phyloP scores from a whole-genome alignment of 208 protist species.

The Trypanosomatidae sp. region DNA sequence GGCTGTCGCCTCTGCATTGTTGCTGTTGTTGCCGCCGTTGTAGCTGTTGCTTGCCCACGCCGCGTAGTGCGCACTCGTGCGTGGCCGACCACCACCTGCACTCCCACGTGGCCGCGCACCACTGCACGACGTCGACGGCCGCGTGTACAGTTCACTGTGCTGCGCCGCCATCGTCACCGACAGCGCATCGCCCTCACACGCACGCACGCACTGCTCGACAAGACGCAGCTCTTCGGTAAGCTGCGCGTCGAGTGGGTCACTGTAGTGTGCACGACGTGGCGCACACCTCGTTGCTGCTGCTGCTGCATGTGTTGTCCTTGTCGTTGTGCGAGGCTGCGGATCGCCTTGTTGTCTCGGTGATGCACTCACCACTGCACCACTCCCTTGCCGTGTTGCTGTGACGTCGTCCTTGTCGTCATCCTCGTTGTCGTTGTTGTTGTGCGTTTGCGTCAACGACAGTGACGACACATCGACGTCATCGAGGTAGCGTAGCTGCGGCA shows the following conservation, averaged over 20 bases:
- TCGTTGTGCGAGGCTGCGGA: not conserved
- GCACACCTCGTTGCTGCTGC: not conserved
- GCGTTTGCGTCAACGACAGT: conserved; percentile 2
- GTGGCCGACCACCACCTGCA: not conserved
- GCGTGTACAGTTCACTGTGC: conserved; percentile 28
- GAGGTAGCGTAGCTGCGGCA: conserved; percentile 44
- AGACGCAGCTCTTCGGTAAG: conserved; percentile 61
- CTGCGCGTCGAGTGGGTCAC: conserved; percentile 44
- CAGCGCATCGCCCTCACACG: conserved; percentile 40
- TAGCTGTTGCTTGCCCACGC: not conserved
- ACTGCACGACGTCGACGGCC: conserved; percentile 47
- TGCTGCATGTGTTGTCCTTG: not conserved
- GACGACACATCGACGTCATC: conserved; percentile 18
- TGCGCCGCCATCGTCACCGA: conserved; percentile 21
- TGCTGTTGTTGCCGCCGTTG: not conserved
- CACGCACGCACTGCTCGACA: conserved; percentile 56
- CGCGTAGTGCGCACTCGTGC: not conserved
- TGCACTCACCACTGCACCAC: no score
- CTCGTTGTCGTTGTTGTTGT: conserved; percentile 8
- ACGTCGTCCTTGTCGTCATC: not conserved
- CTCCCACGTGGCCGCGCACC: conserved; percentile 13
- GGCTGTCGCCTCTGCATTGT: not conserved
- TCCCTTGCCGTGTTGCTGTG: no score
- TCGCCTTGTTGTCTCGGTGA: not conserved
- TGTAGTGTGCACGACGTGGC: conserved; percentile 5